Base-by-base conservation (phyloP, 805 yeast species). In the Monosporozyma aerobia region DNA sequence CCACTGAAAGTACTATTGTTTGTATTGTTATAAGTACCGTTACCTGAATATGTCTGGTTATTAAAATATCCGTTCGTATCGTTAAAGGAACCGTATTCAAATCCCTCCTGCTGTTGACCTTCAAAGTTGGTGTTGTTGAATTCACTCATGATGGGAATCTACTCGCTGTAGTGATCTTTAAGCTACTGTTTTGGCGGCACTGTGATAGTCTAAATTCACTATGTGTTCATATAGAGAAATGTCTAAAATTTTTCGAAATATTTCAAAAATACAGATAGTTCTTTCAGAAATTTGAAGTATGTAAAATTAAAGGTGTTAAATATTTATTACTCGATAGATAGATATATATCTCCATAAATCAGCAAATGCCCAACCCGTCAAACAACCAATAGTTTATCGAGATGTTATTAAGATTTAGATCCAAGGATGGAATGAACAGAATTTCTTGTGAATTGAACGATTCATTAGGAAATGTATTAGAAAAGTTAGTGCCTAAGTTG, bases 361-460 rank as follows among this genome's bases (percentile, higher is more conserved):
- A 35, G 9, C 35, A 32, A 39, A 7, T 8, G n/a, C 39, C 16
- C 39, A 39, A 39, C 9, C 9, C 9, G n/a, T 39, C 23, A 39
- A 32, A 32, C 11, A 32, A 32, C 11, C 3, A 32, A 39, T 4
- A 19, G 16, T 40, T 19, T 40, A 9, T 19, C 23, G 19, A 40
- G 23, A 68, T 69, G 89, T 79, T 90, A 59, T 71, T 86, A 23
- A 75, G 99, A 62, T 88, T 94, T 69, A 78, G 96, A 63, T 76
- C 94, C 30, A 87, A 80, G 62, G 86, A 87, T 59, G 98, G 98
- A 8, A 84, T 82, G 78, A 81, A 80, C 64, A 77, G 98, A 51
- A 77, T 87, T 37, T 65, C 71, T 27, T 80, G 78, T 30, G 80
- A 79, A 27, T 69, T 73, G 3, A 48, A 59, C 1, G 74, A 73